Evolutionary conservation across 1,284 basidiomycete genomes (phyloP).

Genomic region (Ganoderma boninense): DNA sequence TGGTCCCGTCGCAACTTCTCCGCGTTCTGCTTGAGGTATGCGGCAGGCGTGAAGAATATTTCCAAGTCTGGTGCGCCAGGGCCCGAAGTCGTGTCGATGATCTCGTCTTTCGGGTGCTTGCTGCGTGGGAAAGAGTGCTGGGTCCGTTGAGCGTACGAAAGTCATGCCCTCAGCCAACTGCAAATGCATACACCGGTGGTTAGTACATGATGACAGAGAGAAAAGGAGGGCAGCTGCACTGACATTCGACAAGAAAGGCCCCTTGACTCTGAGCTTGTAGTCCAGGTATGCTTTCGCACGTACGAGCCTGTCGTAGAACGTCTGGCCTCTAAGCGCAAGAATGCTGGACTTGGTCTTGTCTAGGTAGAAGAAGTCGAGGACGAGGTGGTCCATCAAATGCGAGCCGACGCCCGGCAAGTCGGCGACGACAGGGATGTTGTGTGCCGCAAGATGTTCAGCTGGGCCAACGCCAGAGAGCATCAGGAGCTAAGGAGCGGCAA

Average conservation of each 20-base stretch:
- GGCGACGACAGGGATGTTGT: conserved; percentile 57
- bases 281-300: conserved; percentile 47
- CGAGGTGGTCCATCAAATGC: conserved; percentile 66
- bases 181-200: not conserved
- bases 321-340: conserved; percentile 44
- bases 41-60: conserved; percentile 56
- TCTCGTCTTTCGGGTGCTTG: conserved; percentile 37
- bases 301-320: conserved; percentile 45
- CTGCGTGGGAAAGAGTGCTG: not conserved
- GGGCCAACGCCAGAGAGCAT: conserved; percentile 69
- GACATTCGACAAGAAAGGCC: conserved; percentile 53
- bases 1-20: conserved; percentile 31
- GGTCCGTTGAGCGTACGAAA: not conserved
- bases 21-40: conserved; percentile 46
- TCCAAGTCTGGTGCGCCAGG: conserved; percentile 68
- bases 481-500: not conserved
- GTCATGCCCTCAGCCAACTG: not conserved
- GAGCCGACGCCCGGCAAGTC: conserved; percentile 68
- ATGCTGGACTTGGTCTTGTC: conserved; percentile 51
- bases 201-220: conserved; percentile 22
- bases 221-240: conserved; percentile 70
- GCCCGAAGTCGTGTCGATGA: conserved; percentile 61
- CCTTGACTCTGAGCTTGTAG: conserved; percentile 55
- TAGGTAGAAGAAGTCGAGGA: conserved; percentile 57
- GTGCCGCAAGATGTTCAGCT: conserved; percentile 56